Evolutionary conservation across 2,329 filamentous ascomycete species (phyloP), one percentile per base, ranked within the genome.

Genomic region (Xylariaceae sp.): DNA sequence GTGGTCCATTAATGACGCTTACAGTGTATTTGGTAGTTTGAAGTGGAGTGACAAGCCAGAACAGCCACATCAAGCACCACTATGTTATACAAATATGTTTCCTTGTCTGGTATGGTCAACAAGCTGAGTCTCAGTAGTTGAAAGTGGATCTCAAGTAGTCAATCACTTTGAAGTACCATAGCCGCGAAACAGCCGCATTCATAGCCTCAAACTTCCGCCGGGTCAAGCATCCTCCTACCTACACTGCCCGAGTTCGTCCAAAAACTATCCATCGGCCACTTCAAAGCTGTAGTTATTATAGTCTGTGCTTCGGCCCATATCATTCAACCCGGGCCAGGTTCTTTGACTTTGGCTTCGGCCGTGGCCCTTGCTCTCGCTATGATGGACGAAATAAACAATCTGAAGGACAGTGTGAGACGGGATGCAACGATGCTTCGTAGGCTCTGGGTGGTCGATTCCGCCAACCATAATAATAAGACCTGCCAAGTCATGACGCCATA

Each of bases 181-280:
- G 43, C 39, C 26, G 26, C 49, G 51, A 46, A 45, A 46, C 34
- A 58, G 50, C 50, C 55, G 49, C 55, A 39, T 41, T 47, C 46
- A 55, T 46, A 51, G 46, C 56, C 56, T 50, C 45, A 47, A 41
- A 54, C 34, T 31, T 29, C 36, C 46, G 51, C 51, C 33, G 14
- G n/a, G 24, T n/a, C 17, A 56, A 43, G 28, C 17, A 39, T 23
- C 52, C 29, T 31, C 37, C 24, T 26, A 24, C 51, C 19, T 33
- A 21, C 56, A 41, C 55, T 31, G 43, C 49, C 54, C 36, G 19
- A 16, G 41, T 43, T 29, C 33, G 48, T n/a, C 26, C 14, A 11
- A 40, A 41, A 39, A 23, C 34, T 24, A n/a, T n/a, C n/a, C n/a
- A n/a, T 34, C 17, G 6, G 3, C 26, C n/a, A 40, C 14, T 23